Evolutionary conservation across 1,284 basidiomycete species (phyloP).

Genomic region (Pseudozyma sp.): DNA sequence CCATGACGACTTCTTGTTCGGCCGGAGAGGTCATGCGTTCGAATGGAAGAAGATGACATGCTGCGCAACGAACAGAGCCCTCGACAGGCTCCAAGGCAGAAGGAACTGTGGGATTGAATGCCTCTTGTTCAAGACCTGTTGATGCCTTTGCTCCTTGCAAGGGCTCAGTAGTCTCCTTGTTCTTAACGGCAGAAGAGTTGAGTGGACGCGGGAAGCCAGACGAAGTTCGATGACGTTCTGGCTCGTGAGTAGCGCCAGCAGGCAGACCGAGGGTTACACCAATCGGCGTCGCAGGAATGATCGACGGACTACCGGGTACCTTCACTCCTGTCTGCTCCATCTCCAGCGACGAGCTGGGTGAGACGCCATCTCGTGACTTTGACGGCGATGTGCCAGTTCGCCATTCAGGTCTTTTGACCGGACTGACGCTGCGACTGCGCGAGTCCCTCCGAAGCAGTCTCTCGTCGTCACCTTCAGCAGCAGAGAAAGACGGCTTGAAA

Average conservation of each 20-base stretch:
- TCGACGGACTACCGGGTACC: constrained; percentile 29
- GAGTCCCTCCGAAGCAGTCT: constrained; percentile 31
- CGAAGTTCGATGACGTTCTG: constrained; percentile 10
- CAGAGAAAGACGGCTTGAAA: constrained; percentile 36
- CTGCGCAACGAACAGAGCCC: constrained; percentile 24
- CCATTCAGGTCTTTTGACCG: constrained; percentile 28
- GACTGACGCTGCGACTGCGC: constrained; percentile 53
- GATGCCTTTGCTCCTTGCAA: constrained; percentile 15
- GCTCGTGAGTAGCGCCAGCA: neutral
- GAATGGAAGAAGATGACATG: constrained; percentile 49
- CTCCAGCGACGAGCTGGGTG: constrained; percentile 4
- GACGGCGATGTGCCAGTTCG: neutral
- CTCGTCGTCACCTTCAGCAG: constrained; percentile 11
- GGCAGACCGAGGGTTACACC: too few species aligned
- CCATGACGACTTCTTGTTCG: constrained; percentile 41
- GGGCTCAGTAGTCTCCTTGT: constrained; percentile 5
- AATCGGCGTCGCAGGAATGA: neutral
- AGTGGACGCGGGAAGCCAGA: constrained; percentile 39
- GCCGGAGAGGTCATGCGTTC: constrained; percentile 12
- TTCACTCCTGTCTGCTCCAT: constrained; percentile 4
- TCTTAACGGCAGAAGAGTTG: constrained; percentile 11
- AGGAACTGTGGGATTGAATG: neutral
- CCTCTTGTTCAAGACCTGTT: neutral
- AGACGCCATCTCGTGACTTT: neutral
- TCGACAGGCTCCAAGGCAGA: constrained; percentile 17